Conservation (phyloP, 805 yeast genomes). For the Crinitomyces ghanaensis region DNA sequence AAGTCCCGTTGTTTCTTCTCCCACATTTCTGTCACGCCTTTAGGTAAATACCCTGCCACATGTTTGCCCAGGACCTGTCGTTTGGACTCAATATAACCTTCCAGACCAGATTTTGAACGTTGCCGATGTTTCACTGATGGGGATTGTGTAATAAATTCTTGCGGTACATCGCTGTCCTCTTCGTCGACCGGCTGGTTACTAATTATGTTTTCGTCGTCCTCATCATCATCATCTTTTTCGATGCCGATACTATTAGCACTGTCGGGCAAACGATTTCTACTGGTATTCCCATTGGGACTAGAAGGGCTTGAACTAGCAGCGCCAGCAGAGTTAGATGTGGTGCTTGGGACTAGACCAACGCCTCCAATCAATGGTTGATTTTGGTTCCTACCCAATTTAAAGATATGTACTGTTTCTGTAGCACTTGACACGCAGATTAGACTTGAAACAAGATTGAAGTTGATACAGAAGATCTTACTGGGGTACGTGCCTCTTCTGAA, state of each 20-base stretch:
- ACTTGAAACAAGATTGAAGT: constrained; percentile 59
- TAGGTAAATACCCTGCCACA: constrained; percentile 71
- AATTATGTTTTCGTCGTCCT: constrained; percentile 3
- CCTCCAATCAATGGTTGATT: background rate
- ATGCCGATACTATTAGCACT: background rate
- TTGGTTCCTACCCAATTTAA: constrained; percentile 41
- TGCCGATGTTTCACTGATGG: too few species aligned
- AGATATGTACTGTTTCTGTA: constrained; percentile 87
- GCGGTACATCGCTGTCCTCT: background rate
- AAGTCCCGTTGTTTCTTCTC: constrained; percentile 81
- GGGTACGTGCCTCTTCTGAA: constrained; percentile 82
- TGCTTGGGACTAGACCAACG: background rate
- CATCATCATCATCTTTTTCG: constrained; percentile 7
- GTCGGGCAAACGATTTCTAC: too few species aligned
- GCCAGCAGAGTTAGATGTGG: background rate
- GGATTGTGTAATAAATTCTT: background rate
- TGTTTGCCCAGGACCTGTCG: constrained; percentile 23
- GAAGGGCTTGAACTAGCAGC: background rate
- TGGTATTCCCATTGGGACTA: constrained; percentile 2
- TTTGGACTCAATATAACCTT: constrained; percentile 12
- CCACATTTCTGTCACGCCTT: constrained; percentile 65
- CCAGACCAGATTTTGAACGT: constrained; percentile 6
- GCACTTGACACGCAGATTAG: constrained; percentile 76
- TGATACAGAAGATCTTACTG: constrained; percentile 63
- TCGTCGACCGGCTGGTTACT: background rate